Evolutionary conservation across 768 basidiomycete genomes (phyloP).

Genomic region (Amanita molliuscula): DNA sequence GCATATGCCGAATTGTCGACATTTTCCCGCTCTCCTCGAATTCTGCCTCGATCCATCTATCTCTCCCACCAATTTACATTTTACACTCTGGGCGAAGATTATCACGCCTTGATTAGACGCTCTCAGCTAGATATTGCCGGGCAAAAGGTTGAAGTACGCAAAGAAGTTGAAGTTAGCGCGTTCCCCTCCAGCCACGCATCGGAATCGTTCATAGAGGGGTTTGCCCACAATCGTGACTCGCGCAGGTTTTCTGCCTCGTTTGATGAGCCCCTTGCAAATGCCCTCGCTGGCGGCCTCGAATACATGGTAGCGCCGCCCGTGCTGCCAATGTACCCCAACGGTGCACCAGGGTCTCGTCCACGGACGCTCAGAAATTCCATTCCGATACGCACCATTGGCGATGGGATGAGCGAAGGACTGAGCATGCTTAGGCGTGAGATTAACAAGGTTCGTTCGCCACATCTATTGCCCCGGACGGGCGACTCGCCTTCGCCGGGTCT

Average conservation of each 20-base stretch:
- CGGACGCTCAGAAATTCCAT: constrained; percentile 39
- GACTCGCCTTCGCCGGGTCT: constrained; percentile 15
- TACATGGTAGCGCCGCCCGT: constrained; percentile 30
- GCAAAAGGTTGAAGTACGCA: constrained; percentile 57
- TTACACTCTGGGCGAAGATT: constrained; percentile 63
- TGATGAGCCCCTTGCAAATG: constrained; percentile 70
- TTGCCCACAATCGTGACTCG: constrained; percentile 30
- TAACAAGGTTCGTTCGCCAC: constrained; percentile 37
- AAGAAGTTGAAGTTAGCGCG: constrained; percentile 58
- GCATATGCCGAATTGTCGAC: constrained; percentile 81
- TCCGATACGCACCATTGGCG: constrained; percentile 46
- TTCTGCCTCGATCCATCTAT: constrained; percentile 72
- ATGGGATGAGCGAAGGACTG: constrained; percentile 51
- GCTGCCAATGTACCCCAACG: constrained; percentile 80
- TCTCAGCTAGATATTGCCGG: constrained; percentile 50
- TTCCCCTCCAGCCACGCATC: constrained; percentile 25
- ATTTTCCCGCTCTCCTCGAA: constrained; percentile 40
- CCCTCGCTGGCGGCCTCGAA: constrained; percentile 55
- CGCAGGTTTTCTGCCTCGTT: constrained; percentile 47
- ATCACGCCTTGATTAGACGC: constrained; percentile 65
- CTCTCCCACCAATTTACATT: constrained; percentile 82
- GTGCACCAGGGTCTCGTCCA: constrained; percentile 28
- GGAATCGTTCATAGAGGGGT: constrained; percentile 47
- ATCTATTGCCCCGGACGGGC: constrained; percentile 18
- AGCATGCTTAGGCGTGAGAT: constrained; percentile 51